A percentile compares a stretch with the other conserved stretches of the same genome.
Conservation (phyloP, 164 flowering plant species). For the Nelumbo lutea region DNA sequence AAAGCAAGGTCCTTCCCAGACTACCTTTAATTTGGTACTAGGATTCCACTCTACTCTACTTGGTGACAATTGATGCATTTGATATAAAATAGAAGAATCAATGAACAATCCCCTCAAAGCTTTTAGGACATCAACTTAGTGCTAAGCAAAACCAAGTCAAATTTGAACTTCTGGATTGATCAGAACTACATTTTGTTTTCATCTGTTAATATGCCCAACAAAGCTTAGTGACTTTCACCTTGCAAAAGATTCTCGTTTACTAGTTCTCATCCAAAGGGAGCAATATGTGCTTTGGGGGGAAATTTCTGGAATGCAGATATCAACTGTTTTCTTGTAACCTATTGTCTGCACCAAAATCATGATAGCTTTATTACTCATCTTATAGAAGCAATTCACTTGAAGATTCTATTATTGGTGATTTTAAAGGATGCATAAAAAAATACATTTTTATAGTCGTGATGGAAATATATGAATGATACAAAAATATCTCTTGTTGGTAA, state of each 20-base stretch:
- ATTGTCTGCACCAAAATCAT: conserved; percentile 16
- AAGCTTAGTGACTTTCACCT: conserved; percentile 9
- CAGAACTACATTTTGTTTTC: neutral
- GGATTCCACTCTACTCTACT: too few relatives aligned
- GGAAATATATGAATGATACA: too few relatives aligned
- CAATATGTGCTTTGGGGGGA: conserved; percentile 8
- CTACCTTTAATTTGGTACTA: too few relatives aligned
- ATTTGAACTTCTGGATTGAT: too few relatives aligned
- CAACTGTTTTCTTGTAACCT: conserved; percentile 5
- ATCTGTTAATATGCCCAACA: neutral
- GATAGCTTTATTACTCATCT: neutral
- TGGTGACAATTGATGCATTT: too few relatives aligned
- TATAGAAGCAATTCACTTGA: neutral
- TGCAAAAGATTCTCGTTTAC: neutral
- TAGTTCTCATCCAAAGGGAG: conserved; percentile 9
- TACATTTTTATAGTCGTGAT: neutral
- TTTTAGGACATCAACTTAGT: too few relatives aligned
- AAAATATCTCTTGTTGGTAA: too few relatives aligned
- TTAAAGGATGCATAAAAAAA: neutral
- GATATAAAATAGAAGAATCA: too few relatives aligned
- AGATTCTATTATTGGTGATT: neutral
- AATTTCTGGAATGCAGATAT: conserved; percentile 6
- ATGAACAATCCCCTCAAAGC: too few relatives aligned
- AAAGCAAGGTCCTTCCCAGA: too few relatives aligned
- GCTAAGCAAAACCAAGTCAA: neutral